A percentile compares a stretch with the other conserved stretches of the same genome.
phyloP scores from a whole-genome alignment of 2,329 filamentous ascomycete species.

The Elsinoe batatas region DNA sequence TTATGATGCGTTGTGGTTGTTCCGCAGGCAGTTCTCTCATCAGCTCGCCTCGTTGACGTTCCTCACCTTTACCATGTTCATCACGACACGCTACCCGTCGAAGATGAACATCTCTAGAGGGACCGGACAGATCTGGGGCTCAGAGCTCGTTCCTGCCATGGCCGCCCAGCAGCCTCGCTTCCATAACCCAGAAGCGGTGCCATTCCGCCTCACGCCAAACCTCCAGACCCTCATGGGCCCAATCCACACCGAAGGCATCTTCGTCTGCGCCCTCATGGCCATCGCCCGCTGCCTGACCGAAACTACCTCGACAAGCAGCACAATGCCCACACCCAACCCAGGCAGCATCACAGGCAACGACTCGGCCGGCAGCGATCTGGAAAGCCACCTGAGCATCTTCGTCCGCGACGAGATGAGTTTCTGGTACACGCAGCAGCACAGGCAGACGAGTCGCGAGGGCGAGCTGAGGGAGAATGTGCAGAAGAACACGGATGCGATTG shows the following conservation, averaged over 20 bases:
- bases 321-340: constrained; percentile 17
- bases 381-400: constrained; percentile 87
- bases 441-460: constrained; percentile 51
- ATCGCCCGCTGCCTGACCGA: constrained; percentile 91
- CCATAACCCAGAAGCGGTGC: constrained; percentile 89
- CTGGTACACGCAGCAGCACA: constrained; percentile 80
- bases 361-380: constrained; percentile 55
- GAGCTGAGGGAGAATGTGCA: constrained; percentile 72
- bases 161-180: constrained; percentile 76
- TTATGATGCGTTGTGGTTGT: constrained; percentile 94
- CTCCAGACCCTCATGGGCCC: constrained; percentile 94
- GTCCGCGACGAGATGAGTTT: constrained; percentile 97
- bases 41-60: constrained; percentile 92
- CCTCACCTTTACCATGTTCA: constrained; percentile 97
- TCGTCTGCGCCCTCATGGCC: constrained; percentile 89
- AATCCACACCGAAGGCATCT: constrained; percentile 90
- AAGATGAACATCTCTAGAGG: constrained; percentile 86
- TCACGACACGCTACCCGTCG: constrained; percentile 89
- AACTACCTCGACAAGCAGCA: constrained; percentile 36
- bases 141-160: constrained; percentile 87
- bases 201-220: constrained; percentile 94
- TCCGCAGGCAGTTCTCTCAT: constrained; percentile 93
- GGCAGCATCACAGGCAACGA: constrained; percentile 15
- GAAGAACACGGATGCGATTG: constrained; percentile 79
- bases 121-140: constrained; percentile 91